phyloP scores from a whole-genome alignment of 371 early-diverging fungal genomes.

The Lichtheimia hyalospora region DNA sequence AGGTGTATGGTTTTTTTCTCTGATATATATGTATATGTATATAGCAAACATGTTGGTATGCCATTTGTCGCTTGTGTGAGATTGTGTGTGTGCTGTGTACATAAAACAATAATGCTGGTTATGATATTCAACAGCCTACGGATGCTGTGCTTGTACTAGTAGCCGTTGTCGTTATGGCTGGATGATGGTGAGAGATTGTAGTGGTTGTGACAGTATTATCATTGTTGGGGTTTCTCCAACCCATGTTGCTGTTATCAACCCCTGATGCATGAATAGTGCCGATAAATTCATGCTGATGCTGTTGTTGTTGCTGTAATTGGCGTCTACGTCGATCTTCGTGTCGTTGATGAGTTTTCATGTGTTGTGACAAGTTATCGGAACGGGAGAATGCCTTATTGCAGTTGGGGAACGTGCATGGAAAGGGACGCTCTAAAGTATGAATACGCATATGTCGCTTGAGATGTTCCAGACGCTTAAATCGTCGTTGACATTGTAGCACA shows the following conservation, averaged over 20 bases:
- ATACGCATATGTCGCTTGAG: constrained; percentile 88
- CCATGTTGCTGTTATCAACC: background rate
- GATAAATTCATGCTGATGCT: constrained; percentile 1
- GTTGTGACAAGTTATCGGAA: constrained; percentile 72
- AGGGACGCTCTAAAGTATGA: constrained; percentile 81
- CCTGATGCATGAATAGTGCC: background rate
- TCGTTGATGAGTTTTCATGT: constrained; percentile 60
- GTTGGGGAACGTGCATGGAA: constrained; percentile 63
- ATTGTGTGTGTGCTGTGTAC: background rate
- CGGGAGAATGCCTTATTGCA: constrained; percentile 83
- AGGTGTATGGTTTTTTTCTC: too few species aligned
- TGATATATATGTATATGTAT: too few species aligned
- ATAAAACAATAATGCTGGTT: background rate
- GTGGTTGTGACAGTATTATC: too few species aligned
- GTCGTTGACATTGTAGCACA: constrained; percentile 53
- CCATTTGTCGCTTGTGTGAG: background rate
- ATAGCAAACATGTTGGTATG: too few species aligned
- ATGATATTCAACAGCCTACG: too few species aligned
- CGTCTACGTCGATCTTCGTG: constrained; percentile 35
- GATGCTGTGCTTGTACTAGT: too few species aligned
- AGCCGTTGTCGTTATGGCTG: too few species aligned
- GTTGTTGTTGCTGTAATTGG: constrained; percentile 23
- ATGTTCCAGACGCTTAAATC: constrained; percentile 85
- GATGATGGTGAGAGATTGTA: too few species aligned
- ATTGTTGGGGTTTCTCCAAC: too few species aligned